Evolutionary conservation across 371 early-diverging fungal species (phyloP).

Genomic region (Rhizopus microsporus): DNA sequence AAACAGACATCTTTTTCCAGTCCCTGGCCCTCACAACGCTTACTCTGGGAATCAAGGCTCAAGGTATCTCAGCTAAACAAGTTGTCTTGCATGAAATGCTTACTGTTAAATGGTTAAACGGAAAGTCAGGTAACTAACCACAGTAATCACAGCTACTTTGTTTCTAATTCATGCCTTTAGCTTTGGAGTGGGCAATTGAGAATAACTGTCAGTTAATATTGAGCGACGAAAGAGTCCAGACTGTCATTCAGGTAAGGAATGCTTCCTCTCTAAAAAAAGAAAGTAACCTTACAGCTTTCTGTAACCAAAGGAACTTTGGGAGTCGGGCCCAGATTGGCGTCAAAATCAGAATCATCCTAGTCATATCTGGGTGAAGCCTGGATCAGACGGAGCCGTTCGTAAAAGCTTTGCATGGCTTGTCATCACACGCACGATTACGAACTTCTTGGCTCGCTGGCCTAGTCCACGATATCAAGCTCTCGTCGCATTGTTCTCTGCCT

Average conservation of each 20-base stretch:
- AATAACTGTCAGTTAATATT: constrained; percentile 42
- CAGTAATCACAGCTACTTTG: background rate
- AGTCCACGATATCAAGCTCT: constrained; percentile 39
- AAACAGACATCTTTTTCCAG: constrained; percentile 30
- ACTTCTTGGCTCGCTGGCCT: constrained; percentile 41
- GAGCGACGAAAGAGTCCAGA: constrained; percentile 30
- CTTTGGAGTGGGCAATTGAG: constrained; percentile 40
- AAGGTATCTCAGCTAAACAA: constrained; percentile 19
- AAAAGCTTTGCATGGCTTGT: constrained; percentile 17
- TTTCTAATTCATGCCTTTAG: constrained; percentile 15
- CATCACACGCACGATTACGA: constrained; percentile 4
- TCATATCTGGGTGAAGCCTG: constrained; percentile 22
- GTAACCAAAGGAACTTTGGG: constrained; percentile 28
- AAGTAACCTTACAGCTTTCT: background rate
- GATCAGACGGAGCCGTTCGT: background rate
- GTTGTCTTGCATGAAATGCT: constrained; percentile 35
- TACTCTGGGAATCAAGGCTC: constrained; percentile 29
- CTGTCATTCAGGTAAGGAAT: constrained; percentile 29
- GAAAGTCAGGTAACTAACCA: constrained; percentile 30
- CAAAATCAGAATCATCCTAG: constrained; percentile 34
- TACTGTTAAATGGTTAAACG: constrained; percentile 32
- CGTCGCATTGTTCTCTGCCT: constrained; percentile 22
- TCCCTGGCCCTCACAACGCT: constrained; percentile 36
- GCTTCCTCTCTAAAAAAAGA: background rate
- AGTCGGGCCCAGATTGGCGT: constrained; percentile 32